Conservation (phyloP, 169 alveolate genomes). For the Plasmodium berghei region DNA sequence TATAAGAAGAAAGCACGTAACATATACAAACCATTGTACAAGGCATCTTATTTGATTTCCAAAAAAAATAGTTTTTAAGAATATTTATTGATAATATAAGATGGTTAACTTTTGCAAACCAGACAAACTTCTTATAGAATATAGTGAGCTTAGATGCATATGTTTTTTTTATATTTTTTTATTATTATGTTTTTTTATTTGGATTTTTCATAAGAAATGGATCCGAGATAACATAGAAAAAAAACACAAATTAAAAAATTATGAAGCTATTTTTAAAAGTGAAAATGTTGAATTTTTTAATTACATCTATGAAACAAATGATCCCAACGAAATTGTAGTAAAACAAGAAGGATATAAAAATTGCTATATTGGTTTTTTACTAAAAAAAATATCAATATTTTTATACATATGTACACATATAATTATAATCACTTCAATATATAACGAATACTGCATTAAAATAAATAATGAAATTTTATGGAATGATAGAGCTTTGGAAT, state of each 20-base stretch:
- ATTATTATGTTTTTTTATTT: conserved; percentile 22
- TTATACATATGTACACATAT: conserved; percentile 73
- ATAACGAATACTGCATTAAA: conserved; percentile 84
- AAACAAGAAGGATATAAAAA: conserved; percentile 70
- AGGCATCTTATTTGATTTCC: too few species aligned
- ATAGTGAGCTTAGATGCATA: conserved; percentile 37
- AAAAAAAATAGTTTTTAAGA: too few species aligned
- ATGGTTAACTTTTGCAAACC: conserved; percentile 42
- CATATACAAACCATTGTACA: too few species aligned
- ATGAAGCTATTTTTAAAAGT: conserved; percentile 13
- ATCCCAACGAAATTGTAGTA: conserved; percentile 33
- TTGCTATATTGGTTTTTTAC: conserved; percentile 18
- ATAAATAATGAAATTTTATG: conserved; percentile 79
- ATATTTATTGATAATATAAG: neutral
- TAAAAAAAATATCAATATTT: conserved; percentile 44
- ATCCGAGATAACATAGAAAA: conserved; percentile 11
- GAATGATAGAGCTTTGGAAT: conserved; percentile 82
- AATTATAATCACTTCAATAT: conserved; percentile 77
- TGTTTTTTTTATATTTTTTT: conserved; percentile 40
- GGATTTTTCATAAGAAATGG: conserved; percentile 32
- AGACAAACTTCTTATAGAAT: conserved; percentile 29
- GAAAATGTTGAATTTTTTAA: conserved; percentile 54
- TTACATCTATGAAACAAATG: conserved; percentile 36
- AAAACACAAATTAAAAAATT: conserved; percentile 31
- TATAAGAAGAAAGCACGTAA: too few species aligned